Percentiles rank a stretch among this genome's conserved stretches.
Conservation (phyloP, 441 rosid species). For the Erysimum cheiri region DNA sequence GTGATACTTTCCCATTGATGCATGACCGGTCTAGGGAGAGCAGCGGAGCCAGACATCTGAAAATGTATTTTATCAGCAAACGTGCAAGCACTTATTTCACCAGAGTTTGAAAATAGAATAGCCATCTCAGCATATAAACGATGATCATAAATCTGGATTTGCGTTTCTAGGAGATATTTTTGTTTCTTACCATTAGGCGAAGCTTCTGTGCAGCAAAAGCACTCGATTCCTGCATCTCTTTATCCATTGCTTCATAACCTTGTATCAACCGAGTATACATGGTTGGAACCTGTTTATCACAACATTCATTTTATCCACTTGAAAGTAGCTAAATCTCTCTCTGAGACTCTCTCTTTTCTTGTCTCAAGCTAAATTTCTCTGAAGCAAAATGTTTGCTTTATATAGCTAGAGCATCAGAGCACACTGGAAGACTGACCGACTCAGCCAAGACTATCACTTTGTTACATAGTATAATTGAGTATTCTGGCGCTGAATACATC, state of each 20-base stretch:
- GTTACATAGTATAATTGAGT: conserved; percentile 9
- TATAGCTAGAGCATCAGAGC: background rate
- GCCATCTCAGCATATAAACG: background rate
- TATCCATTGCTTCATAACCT: conserved; percentile 94
- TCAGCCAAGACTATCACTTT: conserved; percentile 12
- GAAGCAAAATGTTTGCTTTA: conserved; percentile 18
- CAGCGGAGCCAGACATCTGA: conserved; percentile 98
- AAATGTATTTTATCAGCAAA: conserved; percentile 22
- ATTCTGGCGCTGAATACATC: conserved; percentile 3
- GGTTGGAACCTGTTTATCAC: conserved; percentile 77
- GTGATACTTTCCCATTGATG: conserved; percentile 94
- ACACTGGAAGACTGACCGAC: background rate
- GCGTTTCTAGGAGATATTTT: background rate
- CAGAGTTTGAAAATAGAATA: conserved; percentile 7
- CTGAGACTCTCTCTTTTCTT: background rate
- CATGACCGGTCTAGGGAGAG: conserved; percentile 96
- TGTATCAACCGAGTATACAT: conserved; percentile 94
- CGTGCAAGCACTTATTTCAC: conserved; percentile 2
- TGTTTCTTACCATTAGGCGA: conserved; percentile 81
- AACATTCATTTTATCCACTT: conserved; percentile 23
- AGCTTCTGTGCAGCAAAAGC: conserved; percentile 79
- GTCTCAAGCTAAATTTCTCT: conserved; percentile 12
- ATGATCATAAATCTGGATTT: background rate
- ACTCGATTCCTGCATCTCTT: conserved; percentile 64
- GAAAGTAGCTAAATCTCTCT: background rate